Evolutionary conservation across 1,139 yeast genomes (phyloP).

Genomic region (Blastobotrys ciferrii): DNA sequence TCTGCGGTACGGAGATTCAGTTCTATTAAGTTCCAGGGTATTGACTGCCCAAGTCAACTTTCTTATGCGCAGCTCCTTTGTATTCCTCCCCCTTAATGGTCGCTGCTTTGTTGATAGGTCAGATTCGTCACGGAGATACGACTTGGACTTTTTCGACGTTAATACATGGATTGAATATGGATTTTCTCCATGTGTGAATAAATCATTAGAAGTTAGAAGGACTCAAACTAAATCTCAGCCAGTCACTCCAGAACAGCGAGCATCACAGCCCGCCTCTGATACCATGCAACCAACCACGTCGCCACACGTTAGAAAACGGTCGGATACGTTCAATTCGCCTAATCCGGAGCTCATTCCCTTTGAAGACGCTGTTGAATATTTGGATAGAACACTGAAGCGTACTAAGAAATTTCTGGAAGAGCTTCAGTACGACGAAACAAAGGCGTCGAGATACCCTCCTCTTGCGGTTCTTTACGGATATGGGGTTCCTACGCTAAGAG

Average conservation of each 20-base stretch:
- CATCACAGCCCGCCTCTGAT: background rate
- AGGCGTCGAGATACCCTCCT: slow-evolving; percentile 65
- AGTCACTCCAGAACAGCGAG: background rate
- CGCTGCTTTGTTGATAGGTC: slow-evolving; percentile 63
- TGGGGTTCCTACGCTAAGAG: slow-evolving; percentile 79
- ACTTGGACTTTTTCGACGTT: slow-evolving; percentile 75
- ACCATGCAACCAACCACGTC: background rate
- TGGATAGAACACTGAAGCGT: slow-evolving; percentile 56
- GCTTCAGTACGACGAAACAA: slow-evolving; percentile 52
- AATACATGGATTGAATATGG: slow-evolving; percentile 76
- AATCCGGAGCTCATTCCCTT: slow-evolving; percentile 40
- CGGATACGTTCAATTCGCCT: slow-evolving; percentile 17
- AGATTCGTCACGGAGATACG: slow-evolving; percentile 53
- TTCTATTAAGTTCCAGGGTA: slow-evolving; percentile 68
- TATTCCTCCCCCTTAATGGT: slow-evolving; percentile 74
- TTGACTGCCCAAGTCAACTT: slow-evolving; percentile 80
- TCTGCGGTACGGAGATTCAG: slow-evolving; percentile 74
- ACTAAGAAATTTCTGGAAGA: slow-evolving; percentile 59
- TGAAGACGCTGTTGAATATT: slow-evolving; percentile 63
- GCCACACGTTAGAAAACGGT: slow-evolving; percentile 7
- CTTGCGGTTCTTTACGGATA: slow-evolving; percentile 78
- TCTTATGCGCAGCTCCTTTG: slow-evolving; percentile 81
- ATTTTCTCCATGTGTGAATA: slow-evolving; percentile 69
- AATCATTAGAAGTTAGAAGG: slow-evolving; percentile 21
- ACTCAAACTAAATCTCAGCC: slow-evolving; percentile 15